A percentile compares a stretch with the other conserved stretches of the same genome.
Evolutionary conservation across 495 filamentous ascomycete genomes (phyloP).

Genomic region (Pyrenopolyporus hunteri): DNA sequence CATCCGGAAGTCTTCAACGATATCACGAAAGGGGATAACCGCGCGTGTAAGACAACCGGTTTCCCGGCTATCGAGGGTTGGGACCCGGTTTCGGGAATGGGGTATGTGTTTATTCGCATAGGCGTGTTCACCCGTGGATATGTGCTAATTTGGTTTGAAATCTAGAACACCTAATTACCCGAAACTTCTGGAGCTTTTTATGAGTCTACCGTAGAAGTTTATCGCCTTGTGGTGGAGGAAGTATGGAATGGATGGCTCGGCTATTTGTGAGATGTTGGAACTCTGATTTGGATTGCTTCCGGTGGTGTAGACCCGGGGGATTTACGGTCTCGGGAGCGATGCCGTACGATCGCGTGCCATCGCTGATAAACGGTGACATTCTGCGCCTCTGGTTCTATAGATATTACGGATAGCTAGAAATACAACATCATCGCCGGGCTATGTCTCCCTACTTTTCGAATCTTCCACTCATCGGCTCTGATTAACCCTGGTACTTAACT

Average conservation of each 20-base stretch:
- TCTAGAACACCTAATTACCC: constrained; percentile 44
- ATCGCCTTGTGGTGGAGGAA: neutral
- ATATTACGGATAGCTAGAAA: constrained; percentile 3
- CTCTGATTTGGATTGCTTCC: neutral
- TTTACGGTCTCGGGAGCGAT: no score
- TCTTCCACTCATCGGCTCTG: no score
- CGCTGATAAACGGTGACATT: no score
- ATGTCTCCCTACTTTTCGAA: no score
- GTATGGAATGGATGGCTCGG: no score
- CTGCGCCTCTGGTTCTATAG: neutral
- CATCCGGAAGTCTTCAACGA: constrained; percentile 67
- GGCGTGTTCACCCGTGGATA: constrained; percentile 1
- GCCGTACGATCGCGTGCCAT: no score
- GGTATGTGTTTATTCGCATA: constrained; percentile 41
- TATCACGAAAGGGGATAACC: constrained; percentile 63
- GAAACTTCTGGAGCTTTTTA: constrained; percentile 45
- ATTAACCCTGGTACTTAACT: neutral
- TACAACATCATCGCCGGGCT: neutral
- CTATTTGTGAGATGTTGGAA: neutral
- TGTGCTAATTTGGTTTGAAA: constrained; percentile 18
- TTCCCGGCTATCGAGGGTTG: constrained; percentile 60
- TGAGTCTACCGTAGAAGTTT: constrained; percentile 38
- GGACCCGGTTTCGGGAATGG: constrained; percentile 69
- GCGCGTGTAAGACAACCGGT: constrained; percentile 62
- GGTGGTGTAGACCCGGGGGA: no score